A percentile compares a stretch with the other conserved stretches of the same genome.
Evolutionary conservation across 2,329 filamentous ascomycete species (phyloP).

Genomic region (Sarocladium kiliense): DNA sequence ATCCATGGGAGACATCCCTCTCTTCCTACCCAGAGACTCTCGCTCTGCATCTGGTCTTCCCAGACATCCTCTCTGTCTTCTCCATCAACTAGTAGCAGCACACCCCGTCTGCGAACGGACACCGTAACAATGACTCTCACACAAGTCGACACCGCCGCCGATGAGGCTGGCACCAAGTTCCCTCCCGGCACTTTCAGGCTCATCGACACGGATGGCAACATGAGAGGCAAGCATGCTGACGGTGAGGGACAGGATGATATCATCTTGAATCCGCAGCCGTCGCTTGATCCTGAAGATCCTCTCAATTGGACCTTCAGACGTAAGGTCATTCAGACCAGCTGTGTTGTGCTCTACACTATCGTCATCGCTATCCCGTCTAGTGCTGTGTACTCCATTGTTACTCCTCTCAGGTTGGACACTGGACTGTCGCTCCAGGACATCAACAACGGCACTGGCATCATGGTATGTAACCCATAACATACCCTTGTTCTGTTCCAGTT

Average conservation of each 20-base stretch:
- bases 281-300: slow-evolving; percentile 20
- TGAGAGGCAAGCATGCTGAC: slow-evolving; percentile 4
- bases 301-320: slow-evolving; percentile 19
- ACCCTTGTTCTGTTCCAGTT: too few relatives aligned
- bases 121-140: background rate
- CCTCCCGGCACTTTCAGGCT: slow-evolving; percentile 11
- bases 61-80: background rate
- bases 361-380: slow-evolving; percentile 18
- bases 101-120: background rate
- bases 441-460: slow-evolving; percentile 23
- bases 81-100: background rate
- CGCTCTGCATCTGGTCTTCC: background rate
- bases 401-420: slow-evolving; percentile 19
- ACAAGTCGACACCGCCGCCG: background rate
- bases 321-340: slow-evolving; percentile 17
- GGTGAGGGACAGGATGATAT: slow-evolving; percentile 14
- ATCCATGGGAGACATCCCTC: background rate
- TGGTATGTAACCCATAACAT: slow-evolving; percentile 12
- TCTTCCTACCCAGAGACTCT: background rate
- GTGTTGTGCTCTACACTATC: slow-evolving; percentile 19
- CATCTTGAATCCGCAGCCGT: slow-evolving; percentile 18
- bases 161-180: slow-evolving; percentile 5
- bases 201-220: slow-evolving; percentile 10
- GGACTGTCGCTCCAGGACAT: slow-evolving; percentile 19
- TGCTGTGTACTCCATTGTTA: slow-evolving; percentile 25